These are phyloP conservation scores for Nothophoma quercina DNA, from an alignment of 2,329 filamentous ascomycete species.

Conservation along the genomic window DNA sequence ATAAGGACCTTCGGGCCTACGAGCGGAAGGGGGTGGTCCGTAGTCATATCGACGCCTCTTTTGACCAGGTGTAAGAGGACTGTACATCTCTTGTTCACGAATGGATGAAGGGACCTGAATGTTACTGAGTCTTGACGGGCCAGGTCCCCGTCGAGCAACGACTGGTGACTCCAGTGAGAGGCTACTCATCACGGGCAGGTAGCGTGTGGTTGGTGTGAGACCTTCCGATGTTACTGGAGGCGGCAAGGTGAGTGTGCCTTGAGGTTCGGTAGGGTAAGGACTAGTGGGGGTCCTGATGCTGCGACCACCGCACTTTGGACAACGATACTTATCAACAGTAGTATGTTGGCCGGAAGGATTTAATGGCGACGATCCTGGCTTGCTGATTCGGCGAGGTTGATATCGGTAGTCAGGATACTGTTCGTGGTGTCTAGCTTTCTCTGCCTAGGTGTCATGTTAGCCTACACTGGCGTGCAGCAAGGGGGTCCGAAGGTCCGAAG, in stretches of 20 bases:
- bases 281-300: constrained; percentile 70
- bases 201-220: constrained; percentile 43
- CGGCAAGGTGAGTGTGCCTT: constrained; percentile 49
- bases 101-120: constrained; percentile 35
- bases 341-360: constrained; percentile 43
- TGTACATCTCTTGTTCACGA: constrained; percentile 36
- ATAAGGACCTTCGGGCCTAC: constrained; percentile 64
- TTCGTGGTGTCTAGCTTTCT: constrained; percentile 86
- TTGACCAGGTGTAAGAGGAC: constrained; percentile 43
- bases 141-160: constrained; percentile 31
- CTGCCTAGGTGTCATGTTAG: constrained; percentile 64
- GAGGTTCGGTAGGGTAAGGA: constrained; percentile 57
- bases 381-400: constrained; percentile 71
- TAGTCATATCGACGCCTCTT: constrained; percentile 48
- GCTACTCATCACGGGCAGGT: constrained; percentile 51
- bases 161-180: constrained; percentile 49
- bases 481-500: neutral
- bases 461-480: neutral
- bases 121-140: constrained; percentile 38
- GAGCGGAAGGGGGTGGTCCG: constrained; percentile 53
- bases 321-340: constrained; percentile 60
- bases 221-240: constrained; percentile 47
- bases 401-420: constrained; percentile 96
- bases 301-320: constrained; percentile 75
- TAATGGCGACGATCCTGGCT: constrained; percentile 49